A percentile compares a stretch with the other conserved stretches of the same genome.
Evolutionary conservation across 2,329 filamentous ascomycete genomes (phyloP).

Genomic region (Arthroderma sp.): DNA sequence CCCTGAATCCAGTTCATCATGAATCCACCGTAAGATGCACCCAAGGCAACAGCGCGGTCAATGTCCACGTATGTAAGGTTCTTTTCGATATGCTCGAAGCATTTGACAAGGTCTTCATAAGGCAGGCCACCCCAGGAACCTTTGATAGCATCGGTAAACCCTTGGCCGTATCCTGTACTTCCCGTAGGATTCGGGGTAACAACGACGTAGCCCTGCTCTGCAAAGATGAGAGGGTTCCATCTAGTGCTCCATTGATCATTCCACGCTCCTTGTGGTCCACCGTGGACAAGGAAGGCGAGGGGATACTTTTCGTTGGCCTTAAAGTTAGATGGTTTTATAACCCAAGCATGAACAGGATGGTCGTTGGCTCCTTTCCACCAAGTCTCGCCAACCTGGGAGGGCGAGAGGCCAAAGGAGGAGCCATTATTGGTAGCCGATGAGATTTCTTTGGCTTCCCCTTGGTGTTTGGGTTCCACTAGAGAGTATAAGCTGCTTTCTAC

Average conservation of each 20-base stretch:
- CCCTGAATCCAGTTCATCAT: constrained; percentile 50
- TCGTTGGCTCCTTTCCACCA: constrained; percentile 38
- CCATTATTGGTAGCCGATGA: constrained; percentile 30
- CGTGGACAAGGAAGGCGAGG: constrained; percentile 43
- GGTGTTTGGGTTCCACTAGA: constrained; percentile 28
- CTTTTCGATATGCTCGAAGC: constrained; percentile 41
- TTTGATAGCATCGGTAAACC: constrained; percentile 41
- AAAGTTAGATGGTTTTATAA: constrained; percentile 39
- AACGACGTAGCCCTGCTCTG: constrained; percentile 50
- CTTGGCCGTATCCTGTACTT: constrained; percentile 46
- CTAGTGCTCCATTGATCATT: constrained; percentile 44
- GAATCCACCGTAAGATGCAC: constrained; percentile 48
- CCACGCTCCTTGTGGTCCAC: constrained; percentile 42
- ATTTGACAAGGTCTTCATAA: constrained; percentile 45
- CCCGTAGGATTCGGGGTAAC: constrained; percentile 50
- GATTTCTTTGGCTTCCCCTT: constrained; percentile 22
- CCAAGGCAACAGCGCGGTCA: constrained; percentile 41
- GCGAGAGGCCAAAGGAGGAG: constrained; percentile 31
- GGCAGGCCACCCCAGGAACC: constrained; percentile 44
- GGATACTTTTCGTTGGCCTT: constrained; percentile 39
- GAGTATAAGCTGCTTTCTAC: constrained; percentile 36
- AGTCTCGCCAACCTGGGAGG: constrained; percentile 33
- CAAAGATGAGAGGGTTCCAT: constrained; percentile 46
- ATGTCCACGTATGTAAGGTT: constrained; percentile 44
- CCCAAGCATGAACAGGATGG: constrained; percentile 35